A percentile compares a stretch with the other conserved stretches of the same genome.
Evolutionary conservation across 2,329 filamentous ascomycete genomes (phyloP).

Genomic region (Graphiopsis chlorocephala): DNA sequence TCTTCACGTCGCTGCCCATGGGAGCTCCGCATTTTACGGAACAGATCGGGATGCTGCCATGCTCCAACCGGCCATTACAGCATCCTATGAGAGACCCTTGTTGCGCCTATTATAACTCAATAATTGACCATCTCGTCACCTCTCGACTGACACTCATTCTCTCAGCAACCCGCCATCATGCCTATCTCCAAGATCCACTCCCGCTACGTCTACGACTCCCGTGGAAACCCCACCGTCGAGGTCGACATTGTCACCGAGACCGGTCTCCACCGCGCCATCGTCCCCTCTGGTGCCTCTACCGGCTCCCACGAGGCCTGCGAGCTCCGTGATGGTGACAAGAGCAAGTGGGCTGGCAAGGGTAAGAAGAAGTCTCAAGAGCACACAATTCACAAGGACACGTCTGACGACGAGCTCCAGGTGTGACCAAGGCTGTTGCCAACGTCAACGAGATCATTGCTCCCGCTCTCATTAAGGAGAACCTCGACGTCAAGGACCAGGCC

Average conservation of each 20-base stretch:
- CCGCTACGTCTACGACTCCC: slow-evolving; percentile 94
- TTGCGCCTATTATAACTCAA: not conserved
- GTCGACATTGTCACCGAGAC: slow-evolving; percentile 96
- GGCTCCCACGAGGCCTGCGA: slow-evolving; percentile 57
- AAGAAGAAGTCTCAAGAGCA: slow-evolving; percentile 19
- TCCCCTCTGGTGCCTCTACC: slow-evolving; percentile 93
- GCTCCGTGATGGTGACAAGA: slow-evolving; percentile 53
- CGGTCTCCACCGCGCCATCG: slow-evolving; percentile 94
- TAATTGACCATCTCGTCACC: not conserved
- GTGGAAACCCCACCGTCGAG: slow-evolving; percentile 96
- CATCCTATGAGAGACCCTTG: not conserved
- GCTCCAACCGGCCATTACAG: not conserved
- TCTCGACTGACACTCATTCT: not conserved
- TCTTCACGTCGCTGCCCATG: slow-evolving; percentile 15
- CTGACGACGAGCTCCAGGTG: slow-evolving; percentile 35
- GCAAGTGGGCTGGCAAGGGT: slow-evolving; percentile 55
- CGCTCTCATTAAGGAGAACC: slow-evolving; percentile 51
- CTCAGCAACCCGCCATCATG: slow-evolving; percentile 59
- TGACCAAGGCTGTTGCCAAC: slow-evolving; percentile 55
- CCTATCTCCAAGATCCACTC: slow-evolving; percentile 58
- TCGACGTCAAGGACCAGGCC: slow-evolving; percentile 55
- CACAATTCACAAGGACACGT: not conserved
- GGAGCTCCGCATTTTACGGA: slow-evolving; percentile 16
- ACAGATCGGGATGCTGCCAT: slow-evolving; percentile 4
- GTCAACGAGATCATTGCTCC: slow-evolving; percentile 56